A percentile compares a stretch with the other conserved stretches of the same genome.
These are phyloP conservation scores for Saksenaea vasiformis DNA, from an alignment of 371 early-diverging fungal species.

Conservation along the genomic window DNA sequence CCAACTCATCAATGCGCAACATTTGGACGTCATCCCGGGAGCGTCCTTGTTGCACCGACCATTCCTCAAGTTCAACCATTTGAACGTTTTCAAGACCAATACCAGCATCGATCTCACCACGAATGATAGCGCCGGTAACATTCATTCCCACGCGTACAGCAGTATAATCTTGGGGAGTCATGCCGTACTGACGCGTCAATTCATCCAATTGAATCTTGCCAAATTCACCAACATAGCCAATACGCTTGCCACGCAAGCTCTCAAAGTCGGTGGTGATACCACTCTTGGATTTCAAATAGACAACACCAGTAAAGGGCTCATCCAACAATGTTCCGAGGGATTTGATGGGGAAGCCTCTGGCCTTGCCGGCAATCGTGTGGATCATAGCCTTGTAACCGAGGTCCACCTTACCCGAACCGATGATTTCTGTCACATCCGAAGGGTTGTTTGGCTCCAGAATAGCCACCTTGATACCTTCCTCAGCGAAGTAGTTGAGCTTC, in stretches of 20 bases:
- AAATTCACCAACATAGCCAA: constrained; percentile 71
- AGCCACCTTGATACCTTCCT: constrained; percentile 65
- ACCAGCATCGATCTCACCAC: constrained; percentile 68
- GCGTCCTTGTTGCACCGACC: constrained; percentile 58
- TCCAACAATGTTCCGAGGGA: constrained; percentile 68
- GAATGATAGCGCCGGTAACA: constrained; percentile 61
- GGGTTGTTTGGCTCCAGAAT: constrained; percentile 70
- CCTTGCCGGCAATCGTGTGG: constrained; percentile 71
- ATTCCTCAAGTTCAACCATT: constrained; percentile 70
- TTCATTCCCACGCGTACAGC: constrained; percentile 75
- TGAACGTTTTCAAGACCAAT: constrained; percentile 74
- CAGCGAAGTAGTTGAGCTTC: constrained; percentile 59
- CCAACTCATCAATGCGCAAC: constrained; percentile 71
- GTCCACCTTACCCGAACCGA: constrained; percentile 66
- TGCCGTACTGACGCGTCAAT: constrained; percentile 58
- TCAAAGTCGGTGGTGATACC: constrained; percentile 63
- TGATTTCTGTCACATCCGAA: constrained; percentile 67
- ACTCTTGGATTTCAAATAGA: constrained; percentile 54
- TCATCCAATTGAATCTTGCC: constrained; percentile 71
- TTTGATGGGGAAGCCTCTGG: constrained; percentile 66
- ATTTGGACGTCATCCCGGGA: constrained; percentile 57
- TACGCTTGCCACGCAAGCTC: constrained; percentile 57
- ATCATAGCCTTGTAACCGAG: constrained; percentile 74
- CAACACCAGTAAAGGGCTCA: constrained; percentile 69
- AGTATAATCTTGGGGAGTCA: constrained; percentile 61